Base-by-base conservation (phyloP, 805 yeast species). In the Danielozyma ontarioensis region DNA sequence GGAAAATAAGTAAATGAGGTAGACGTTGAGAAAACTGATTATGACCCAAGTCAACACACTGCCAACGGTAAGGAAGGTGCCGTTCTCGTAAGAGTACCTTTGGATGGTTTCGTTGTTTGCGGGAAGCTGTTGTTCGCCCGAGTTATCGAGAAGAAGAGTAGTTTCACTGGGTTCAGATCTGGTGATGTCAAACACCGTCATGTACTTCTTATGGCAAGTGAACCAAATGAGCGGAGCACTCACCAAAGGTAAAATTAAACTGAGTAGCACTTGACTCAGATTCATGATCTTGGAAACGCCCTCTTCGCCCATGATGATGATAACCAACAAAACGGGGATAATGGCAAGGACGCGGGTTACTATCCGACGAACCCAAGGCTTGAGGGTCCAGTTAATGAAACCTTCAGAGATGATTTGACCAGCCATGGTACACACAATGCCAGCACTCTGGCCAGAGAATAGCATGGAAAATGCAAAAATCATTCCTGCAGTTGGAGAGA, bases 391-490 rank as follows among this genome's bases (percentile, higher is more conserved):
- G 40, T 64, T 63, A 30, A 67, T 63, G 41, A 67, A 67, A 0
- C 72, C 72, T 40, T 67, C 72, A 25, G 66, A 57, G 12, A 67
- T 56, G 34, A 67, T 67, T 43, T 67, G 72, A 10, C 72, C 72
- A 2, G 72, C 68, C 72, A 67, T 67, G 3, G 72, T 67, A 44
- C 72, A 67, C 10, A 67, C 72, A 25, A 67, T 66, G 12, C 72
- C 72, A 4, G 72, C 72, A 41, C 69, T 62, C 37, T 67, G 72
- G 18, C 72, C 72, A 2, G 71, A 57, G 35, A 64, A 67, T 13
- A 67, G 45, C 72, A 67, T 67, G 1, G 72, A 66, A 24, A 65
- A 51, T 1, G 72, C 72, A 48, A 67, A 67, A 11, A 67, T 54
- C 5, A 67, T 34, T 1, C 72, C 72, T 1, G 71, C 72, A 2